A percentile compares a stretch with the other conserved stretches of the same genome.
Conservation (phyloP, 352 stramenopile species). For the Phytophthora gonapodyides region DNA sequence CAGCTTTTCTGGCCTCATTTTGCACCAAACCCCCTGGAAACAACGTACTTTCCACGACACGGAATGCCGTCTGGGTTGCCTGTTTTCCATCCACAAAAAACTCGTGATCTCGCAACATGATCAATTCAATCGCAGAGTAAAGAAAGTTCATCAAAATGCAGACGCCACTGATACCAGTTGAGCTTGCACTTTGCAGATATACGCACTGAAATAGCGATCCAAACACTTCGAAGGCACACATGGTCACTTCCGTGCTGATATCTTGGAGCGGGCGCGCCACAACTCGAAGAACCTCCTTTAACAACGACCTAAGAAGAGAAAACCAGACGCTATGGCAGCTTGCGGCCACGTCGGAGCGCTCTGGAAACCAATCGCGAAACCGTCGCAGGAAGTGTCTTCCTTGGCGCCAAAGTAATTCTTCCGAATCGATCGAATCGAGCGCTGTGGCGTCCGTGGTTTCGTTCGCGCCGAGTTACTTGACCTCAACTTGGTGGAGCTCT, state of each 20-base stretch:
- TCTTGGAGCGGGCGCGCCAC: conserved; percentile 25
- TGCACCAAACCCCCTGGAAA: conserved; percentile 5
- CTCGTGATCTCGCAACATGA: conserved; percentile 25
- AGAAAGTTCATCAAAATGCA: conserved; percentile 16
- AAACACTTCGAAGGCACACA: conserved; percentile 34
- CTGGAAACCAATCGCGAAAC: conserved; percentile 26
- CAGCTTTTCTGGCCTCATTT: background rate
- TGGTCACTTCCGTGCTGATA: conserved; percentile 27
- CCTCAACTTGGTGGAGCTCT: too few species aligned
- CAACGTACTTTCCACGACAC: conserved; percentile 27
- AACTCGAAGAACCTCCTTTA: conserved; percentile 25
- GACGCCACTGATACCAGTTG: conserved; percentile 3
- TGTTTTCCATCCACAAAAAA: conserved; percentile 21
- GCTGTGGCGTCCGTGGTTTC: too few species aligned
- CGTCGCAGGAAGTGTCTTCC: conserved; percentile 1
- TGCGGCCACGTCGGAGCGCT: conserved; percentile 2
- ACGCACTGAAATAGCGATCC: conserved; percentile 35
- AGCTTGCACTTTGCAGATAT: conserved; percentile 28
- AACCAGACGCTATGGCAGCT: conserved; percentile 13
- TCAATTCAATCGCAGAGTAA: conserved; percentile 18
- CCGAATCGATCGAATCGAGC: too few species aligned
- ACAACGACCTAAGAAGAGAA: conserved; percentile 15
- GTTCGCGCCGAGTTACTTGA: too few species aligned
- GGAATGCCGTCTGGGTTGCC: conserved; percentile 19
- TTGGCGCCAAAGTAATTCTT: too few species aligned